A percentile compares a stretch with the other conserved stretches of the same genome.
Conservation (phyloP, 495 filamentous ascomycete genomes). For the Aspergillus olivimuriae region DNA sequence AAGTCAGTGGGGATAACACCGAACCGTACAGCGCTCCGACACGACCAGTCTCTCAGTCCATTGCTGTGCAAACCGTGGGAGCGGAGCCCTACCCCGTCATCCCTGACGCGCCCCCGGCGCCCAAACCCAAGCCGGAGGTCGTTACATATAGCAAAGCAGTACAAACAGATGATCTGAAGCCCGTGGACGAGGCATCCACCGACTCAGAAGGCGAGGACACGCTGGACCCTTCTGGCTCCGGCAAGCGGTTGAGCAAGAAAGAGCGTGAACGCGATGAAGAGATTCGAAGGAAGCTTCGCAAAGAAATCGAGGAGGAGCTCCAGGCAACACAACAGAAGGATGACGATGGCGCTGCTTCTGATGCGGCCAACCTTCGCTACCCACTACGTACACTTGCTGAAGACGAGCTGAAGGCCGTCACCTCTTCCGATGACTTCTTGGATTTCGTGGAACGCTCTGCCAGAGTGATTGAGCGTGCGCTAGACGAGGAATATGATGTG, state of each 20-base stretch:
- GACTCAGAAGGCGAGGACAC: conserved; percentile 64
- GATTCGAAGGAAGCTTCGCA: conserved; percentile 72
- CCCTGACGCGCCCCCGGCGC: conserved; percentile 62
- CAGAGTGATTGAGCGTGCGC: conserved; percentile 92
- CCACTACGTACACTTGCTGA: conserved; percentile 73
- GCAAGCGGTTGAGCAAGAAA: conserved; percentile 67
- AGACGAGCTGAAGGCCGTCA: conserved; percentile 87
- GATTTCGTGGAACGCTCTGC: conserved; percentile 93
- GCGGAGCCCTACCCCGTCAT: conserved; percentile 63
- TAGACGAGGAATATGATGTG: conserved; percentile 93
- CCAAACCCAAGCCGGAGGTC: conserved; percentile 68
- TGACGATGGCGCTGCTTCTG: conserved; percentile 42
- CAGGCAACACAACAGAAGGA: conserved; percentile 56
- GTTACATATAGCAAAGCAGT: conserved; percentile 94
- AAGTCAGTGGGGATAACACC: conserved; percentile 63
- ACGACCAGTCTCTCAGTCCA: conserved; percentile 36
- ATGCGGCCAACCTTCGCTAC: conserved; percentile 51
- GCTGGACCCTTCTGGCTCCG: conserved; percentile 35
- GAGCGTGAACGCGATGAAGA: conserved; percentile 81
- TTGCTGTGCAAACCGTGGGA: conserved; percentile 63
- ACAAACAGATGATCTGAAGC: conserved; percentile 58
- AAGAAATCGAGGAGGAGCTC: conserved; percentile 89
- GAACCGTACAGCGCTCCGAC: conserved; percentile 38
- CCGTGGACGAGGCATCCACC: conserved; percentile 30
- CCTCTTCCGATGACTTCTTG: conserved; percentile 86